Evolutionary conservation across 1,284 basidiomycete species (phyloP), one percentile per base, ranked within the genome.

Genomic region (Heterobasidion parviporum): DNA sequence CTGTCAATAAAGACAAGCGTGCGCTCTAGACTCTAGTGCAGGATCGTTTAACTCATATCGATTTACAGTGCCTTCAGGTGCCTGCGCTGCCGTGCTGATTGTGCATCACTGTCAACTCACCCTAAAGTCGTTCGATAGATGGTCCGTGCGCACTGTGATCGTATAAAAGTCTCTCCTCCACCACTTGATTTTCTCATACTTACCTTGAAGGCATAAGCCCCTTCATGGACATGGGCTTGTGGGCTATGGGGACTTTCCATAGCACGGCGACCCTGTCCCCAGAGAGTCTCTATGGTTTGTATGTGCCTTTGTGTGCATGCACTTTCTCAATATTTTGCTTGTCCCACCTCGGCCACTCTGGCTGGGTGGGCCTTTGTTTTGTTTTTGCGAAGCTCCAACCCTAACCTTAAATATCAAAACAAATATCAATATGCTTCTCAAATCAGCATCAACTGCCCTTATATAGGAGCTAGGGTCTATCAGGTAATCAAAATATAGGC

Each of bases 181-280:
- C 10, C 7, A 43, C 10, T 8, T 8, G 6, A 46, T 43, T 16
- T 38, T 44, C 61, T 70, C 69, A 70, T 70, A 70, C 69, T 70
- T 70, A 70, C 69, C 69, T 70, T 70, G 69, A 70, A 69, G 68
- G 69, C 68, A 69, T 64, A 62, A 57, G 63, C 64, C 67, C 66
- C 68, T 67, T 70, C 74, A 76, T 2, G 56, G 72, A 66, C 59
- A 67, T 55, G 71, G 74, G 74, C 60, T 61, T 69, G 67, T 74
- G 74, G 75, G 73, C 71, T 61, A 67, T 66, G 56, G 71, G 74
- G 70, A 62, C 63, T 68, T 75, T 74, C 74, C 80, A 82, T 83
- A 81, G 81, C 81, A 83, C 81, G 81, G 81, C 81, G 81, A 83
- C 81, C 80, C 65, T 82, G 80, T 82, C 80, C 81, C 46, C 69